Conservation (phyloP, 176 grass and related monocot species). For the Dendrocalamus sinicus region DNA sequence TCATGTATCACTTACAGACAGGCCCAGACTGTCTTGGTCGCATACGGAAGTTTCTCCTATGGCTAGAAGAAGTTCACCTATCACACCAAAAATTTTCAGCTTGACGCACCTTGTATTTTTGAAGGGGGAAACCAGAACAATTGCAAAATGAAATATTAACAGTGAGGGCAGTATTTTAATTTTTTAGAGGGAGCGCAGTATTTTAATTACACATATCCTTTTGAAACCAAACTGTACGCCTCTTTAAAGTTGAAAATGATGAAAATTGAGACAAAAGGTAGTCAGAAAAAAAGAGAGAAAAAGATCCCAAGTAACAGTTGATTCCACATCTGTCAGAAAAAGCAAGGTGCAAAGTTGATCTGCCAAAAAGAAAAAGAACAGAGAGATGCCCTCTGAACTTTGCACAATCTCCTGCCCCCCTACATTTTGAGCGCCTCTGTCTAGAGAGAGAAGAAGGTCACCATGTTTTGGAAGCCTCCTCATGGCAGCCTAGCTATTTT, state of each 20-base stretch:
- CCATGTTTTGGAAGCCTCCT: no score
- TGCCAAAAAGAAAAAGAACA: neutral
- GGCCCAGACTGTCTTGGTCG: neutral
- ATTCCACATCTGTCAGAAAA: neutral
- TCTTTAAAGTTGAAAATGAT: neutral
- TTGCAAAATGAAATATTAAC: neutral
- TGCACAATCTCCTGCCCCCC: neutral
- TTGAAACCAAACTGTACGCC: neutral
- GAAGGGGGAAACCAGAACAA: neutral
- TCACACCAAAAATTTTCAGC: no score
- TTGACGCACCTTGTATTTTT: neutral
- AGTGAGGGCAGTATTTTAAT: neutral
- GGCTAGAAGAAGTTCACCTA: neutral
- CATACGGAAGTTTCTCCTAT: neutral
- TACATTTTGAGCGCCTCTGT: no score
- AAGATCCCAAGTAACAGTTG: no score
- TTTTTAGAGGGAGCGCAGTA: neutral
- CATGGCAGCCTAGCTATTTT: no score
- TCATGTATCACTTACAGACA: neutral
- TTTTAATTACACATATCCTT: neutral
- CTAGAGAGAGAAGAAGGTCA: no score
- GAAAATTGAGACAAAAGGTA: neutral
- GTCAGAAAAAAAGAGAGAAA: neutral
- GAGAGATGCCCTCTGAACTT: no score
- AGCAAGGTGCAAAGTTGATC: neutral